These are phyloP conservation scores for Meripilus lineatus DNA, from an alignment of 1,284 basidiomycete species.

Conservation along the genomic window DNA sequence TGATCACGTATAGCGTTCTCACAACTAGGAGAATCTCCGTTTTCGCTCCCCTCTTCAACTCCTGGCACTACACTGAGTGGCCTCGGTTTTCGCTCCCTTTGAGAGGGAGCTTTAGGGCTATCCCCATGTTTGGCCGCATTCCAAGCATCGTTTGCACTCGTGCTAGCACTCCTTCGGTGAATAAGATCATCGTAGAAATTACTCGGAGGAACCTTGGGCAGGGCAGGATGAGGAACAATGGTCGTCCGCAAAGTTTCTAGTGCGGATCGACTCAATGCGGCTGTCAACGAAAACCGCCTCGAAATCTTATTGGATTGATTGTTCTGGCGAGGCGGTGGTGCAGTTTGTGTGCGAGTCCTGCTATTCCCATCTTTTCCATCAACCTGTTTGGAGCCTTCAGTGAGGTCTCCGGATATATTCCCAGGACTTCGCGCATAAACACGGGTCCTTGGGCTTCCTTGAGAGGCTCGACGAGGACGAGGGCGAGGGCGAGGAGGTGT, in stretches of 20 bases:
- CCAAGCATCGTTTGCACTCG: conserved; percentile 6
- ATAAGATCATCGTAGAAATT: background rate
- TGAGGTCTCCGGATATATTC: background rate
- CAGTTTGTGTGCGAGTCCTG: conserved; percentile 15
- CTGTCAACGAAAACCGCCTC: conserved; percentile 23
- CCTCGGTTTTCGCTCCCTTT: background rate
- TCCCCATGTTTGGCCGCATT: background rate
- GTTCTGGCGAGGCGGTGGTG: conserved; percentile 5
- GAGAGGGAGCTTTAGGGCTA: background rate
- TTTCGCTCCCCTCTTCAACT: too few species aligned
- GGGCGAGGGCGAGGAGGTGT: too few species aligned
- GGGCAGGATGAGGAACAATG: conserved; percentile 22
- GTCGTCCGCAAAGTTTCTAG: conserved; percentile 19
- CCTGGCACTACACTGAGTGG: too few species aligned
- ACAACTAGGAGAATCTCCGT: too few species aligned
- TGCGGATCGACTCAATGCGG: conserved; percentile 18
- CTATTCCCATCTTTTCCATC: background rate
- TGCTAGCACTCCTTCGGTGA: conserved; percentile 2
- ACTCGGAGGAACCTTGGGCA: conserved; percentile 9
- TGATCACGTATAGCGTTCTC: too few species aligned
- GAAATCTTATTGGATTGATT: conserved; percentile 8
- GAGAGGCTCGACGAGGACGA: background rate
- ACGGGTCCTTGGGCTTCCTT: background rate
- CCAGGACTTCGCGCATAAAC: background rate
- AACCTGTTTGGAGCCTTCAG: background rate